Base-by-base conservation (phyloP, 148 eudicot species). In the Cornus controversa region DNA sequence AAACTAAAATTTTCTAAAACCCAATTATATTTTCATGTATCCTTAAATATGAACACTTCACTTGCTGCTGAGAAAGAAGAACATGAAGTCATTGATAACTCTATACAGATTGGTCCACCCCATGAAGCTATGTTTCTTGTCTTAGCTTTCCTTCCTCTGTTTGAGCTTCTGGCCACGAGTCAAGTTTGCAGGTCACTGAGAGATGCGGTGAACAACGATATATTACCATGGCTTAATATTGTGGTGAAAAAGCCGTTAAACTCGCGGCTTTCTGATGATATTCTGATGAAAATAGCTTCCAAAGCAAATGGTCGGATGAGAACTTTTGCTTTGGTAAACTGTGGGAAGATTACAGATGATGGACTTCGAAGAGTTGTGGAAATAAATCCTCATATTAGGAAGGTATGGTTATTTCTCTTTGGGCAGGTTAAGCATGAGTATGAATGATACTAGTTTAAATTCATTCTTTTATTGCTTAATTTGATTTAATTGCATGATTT, bases 91-190 rank as follows among this genome's bases (percentile, higher is more conserved):
- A 68, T 29, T 7, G 26, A 76, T 16, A 72, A 22, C 62, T 26
- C 6, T 24, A 45, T 13, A 25, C 73, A 36, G 70, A 67, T 26
- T 16, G 76, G 74, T 31, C 67, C 83, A 65, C 88, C 96, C 28
- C 88, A 89, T 77, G 90, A 85, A 80, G 92, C 94, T 54, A 69
- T 91, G 58, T 93, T 85, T 83, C 82, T 89, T 14, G 90, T 85
- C 9, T 71, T 95, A 63, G 63, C 93, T 66, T 90, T 87, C 78
- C 93, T 95, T 81, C 97, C 94, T 22, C 77, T 93, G 36, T 80
- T 77, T 45, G 89, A 93, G 74, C 94, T 95, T 67, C 82, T 93
- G 1, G 25, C 83, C 37, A 82, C 80, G 79, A 84, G 74, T 27
- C 86, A 76, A 84, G 94, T 89, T 28, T 86, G 86, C 79, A 88